phyloP scores from a whole-genome alignment of 2,329 filamentous ascomycete genomes.

The Fusarium pseudograminearum region DNA sequence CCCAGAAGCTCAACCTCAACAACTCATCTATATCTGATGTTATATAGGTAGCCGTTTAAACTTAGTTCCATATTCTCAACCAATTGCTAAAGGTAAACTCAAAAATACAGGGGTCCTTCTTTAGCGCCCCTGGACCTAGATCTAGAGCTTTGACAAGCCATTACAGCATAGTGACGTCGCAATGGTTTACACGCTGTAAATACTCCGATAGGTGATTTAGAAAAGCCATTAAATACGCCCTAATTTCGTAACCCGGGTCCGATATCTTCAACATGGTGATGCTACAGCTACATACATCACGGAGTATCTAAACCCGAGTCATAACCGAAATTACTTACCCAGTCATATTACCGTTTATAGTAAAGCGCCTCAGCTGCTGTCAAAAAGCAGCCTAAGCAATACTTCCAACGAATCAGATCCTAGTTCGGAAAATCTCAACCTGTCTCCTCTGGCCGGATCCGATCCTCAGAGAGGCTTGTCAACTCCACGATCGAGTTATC shows the following conservation, averaged over 20 bases:
- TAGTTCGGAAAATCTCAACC: slow-evolving; percentile 5
- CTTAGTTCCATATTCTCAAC: too few relatives aligned
- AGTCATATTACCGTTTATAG: slow-evolving; percentile 1
- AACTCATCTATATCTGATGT: too few relatives aligned
- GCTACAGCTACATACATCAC: too few relatives aligned
- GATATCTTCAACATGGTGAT: not conserved
- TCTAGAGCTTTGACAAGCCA: not conserved
- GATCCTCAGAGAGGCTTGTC: slow-evolving; percentile 22
- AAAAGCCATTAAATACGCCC: not conserved
- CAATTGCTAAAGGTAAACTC: not conserved
- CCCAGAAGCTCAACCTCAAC: too few relatives aligned
- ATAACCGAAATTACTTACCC: not conserved
- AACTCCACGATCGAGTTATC: slow-evolving; percentile 28
- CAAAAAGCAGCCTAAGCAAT: not conserved
- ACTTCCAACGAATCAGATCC: not conserved
- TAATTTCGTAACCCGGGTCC: not conserved
- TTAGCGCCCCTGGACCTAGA: not conserved
- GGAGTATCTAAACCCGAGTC: not conserved
- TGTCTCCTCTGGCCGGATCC: slow-evolving; percentile 4
- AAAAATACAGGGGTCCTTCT: not conserved
- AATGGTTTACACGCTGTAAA: too few relatives aligned
- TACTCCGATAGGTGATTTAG: not conserved
- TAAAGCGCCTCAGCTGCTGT: slow-evolving; percentile 1
- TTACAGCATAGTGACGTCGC: not conserved
- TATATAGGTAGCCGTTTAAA: too few relatives aligned